Base-by-base conservation (phyloP, 2,329 filamentous ascomycete species). In the Neonectria neomacrospora region DNA sequence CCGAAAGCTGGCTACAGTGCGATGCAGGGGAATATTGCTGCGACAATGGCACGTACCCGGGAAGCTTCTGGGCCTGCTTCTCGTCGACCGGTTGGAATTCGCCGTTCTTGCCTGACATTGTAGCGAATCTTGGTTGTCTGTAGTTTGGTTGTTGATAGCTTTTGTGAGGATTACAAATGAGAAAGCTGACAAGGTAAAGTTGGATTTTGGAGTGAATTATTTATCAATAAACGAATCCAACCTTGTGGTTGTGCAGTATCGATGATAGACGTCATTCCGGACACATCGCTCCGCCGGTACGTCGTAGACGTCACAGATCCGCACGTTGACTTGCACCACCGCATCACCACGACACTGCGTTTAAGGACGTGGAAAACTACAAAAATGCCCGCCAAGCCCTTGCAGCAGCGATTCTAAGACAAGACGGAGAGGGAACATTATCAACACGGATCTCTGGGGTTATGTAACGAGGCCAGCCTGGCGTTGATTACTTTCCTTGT, bases 61-160 rank as follows among this genome's bases (percentile, higher is more conserved):
- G 80, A 2, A 79, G 73, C 20, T 76, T 67, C 37, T 82, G 80
- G 10, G 68, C 64, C 69, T 81, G 78, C 8, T 73, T 66, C 54
- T 76, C 73, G 12, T 70, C 59, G 6, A 79, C 73, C 2, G 79
- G 74, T 53, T 77, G 63, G 58, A 81, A 81, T 26, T 72, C 41
- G 14, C 79, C 79, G 32, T 66, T 53, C 53, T 74, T 51, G 5
- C 65, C 70, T 26, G 70, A 70, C 67, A 69, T 68, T n/a, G 16
- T 63, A 11, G 52, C n/a, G 34, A 50, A 32, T 12, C n/a, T 32
- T 32, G 9, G 28, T 10, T 11, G 6, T 32, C 47, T 20, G n/a
- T 32, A 22, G 28, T 8, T 32, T 3, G 23, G 6, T 26, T n/a
- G n/a, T n/a, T n/a, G n/a, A n/a, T n/a, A n/a, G n/a, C 23, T 26